Evolutionary conservation across 805 yeast genomes (phyloP), one percentile per base, ranked within the genome.

Genomic region (Barnettozyma siamensis): DNA sequence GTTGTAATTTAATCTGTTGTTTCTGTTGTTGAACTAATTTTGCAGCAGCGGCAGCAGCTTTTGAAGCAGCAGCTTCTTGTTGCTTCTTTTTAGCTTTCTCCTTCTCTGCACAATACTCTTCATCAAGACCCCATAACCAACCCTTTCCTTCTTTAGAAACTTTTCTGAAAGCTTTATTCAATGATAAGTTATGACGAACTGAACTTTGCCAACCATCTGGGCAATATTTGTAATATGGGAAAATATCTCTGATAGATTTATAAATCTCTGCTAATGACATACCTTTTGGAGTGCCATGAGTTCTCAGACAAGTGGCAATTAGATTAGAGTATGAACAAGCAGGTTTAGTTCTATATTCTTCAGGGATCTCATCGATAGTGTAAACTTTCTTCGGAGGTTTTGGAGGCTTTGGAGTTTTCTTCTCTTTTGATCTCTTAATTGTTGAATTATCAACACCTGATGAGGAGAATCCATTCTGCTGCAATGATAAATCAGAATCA

Each of bases 141-240:
- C 95, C 96, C 59, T 84, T 84, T n/a, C 94, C 93, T 52, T 85
- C 93, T 45, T 83, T 82, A 30, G 88, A 78, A 13, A 84, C 81
- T 55, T 84, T 84, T 40, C 77, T 72, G 66, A 91, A 93, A 7
- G 91, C 80, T 63, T 87, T 88, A 63, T 88, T 88, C 50, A 88
- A 70, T 18, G 91, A 83, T 31, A 93, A 69, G 54, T 88, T 89
- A 64, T 93, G 99, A 38, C 94, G 75, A 16, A 93, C 95, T 0
- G 94, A 79, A 56, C 86, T 83, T 65, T 93, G 99, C 99, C 99
- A 93, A 3, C 98, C 98, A 60, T 88, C 95, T 0, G 95, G 91
- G 54, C 97, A 89, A 63, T 87, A 91, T 53, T 81, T 76, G 64
- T 87, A 93, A 65, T 86, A 93, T 3, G 98, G 98, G 62, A 83